phyloP scores from a whole-genome alignment of 257 asterid genomes.

The Gynochthodes officinalis region DNA sequence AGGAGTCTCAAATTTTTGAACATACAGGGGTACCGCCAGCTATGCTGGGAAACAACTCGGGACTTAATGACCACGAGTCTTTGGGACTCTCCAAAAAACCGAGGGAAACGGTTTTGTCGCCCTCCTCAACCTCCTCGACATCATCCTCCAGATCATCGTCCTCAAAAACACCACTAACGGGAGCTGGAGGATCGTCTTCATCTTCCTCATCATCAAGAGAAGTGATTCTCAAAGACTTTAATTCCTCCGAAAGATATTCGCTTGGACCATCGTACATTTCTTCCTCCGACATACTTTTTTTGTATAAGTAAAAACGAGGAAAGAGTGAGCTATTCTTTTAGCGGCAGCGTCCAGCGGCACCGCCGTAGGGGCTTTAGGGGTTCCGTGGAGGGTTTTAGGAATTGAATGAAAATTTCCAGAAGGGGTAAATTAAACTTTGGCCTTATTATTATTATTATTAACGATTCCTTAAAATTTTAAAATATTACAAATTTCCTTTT shows the following conservation, averaged over 20 bases:
- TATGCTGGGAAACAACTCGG: slow-evolving; percentile 87
- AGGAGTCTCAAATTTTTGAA: slow-evolving; percentile 14
- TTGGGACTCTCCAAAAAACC: slow-evolving; percentile 75
- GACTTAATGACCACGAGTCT: slow-evolving; percentile 54
- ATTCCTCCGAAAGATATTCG: slow-evolving; percentile 29
- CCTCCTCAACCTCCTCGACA: slow-evolving; percentile 62
- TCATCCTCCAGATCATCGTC: slow-evolving; percentile 34
- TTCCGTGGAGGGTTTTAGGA: slow-evolving; percentile 7
- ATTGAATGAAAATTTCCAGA: too few relatives aligned
- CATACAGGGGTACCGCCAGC: slow-evolving; percentile 98
- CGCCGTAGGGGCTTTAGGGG: slow-evolving; percentile 1
- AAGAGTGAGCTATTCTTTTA: neutral
- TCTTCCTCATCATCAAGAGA: slow-evolving; percentile 59
- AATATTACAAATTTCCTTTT: too few relatives aligned
- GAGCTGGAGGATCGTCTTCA: slow-evolving; percentile 40
- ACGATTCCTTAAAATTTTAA: too few relatives aligned
- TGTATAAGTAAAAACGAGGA: neutral
- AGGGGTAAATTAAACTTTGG: too few relatives aligned
- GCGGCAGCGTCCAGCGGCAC: slow-evolving; percentile 1
- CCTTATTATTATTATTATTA: too few relatives aligned
- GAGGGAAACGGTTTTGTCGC: slow-evolving; percentile 48
- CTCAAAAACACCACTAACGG: slow-evolving; percentile 38
- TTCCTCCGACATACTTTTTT: slow-evolving; percentile 20
- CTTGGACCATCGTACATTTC: slow-evolving; percentile 31
- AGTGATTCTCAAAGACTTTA: slow-evolving; percentile 44